Conservation (phyloP, 2,329 filamentous ascomycete species). For the Colletotrichum costaricense region DNA sequence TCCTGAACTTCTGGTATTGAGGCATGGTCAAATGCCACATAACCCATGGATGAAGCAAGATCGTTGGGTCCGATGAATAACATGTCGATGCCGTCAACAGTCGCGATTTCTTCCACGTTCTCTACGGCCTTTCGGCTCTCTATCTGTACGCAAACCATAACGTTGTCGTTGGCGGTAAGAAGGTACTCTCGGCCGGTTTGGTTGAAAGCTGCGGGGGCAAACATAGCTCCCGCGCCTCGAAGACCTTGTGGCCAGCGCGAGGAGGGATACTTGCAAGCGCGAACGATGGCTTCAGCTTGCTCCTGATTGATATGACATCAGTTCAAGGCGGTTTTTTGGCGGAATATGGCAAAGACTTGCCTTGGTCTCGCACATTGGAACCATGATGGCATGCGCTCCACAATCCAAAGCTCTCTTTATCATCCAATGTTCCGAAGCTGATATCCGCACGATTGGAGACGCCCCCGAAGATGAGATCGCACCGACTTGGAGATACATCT, state of each 20-base stretch:
- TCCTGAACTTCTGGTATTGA: slow-evolving; percentile 45
- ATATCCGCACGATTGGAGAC: slow-evolving; percentile 7
- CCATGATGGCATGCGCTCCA: slow-evolving; percentile 62
- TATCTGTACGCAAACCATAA: slow-evolving; percentile 58
- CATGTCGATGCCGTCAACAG: slow-evolving; percentile 55
- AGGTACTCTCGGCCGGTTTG: slow-evolving; percentile 54
- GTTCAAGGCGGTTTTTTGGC: no score
- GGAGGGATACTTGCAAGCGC: slow-evolving; percentile 42
- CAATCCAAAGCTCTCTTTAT: slow-evolving; percentile 55
- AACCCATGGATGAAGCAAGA: slow-evolving; percentile 46
- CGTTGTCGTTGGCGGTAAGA: slow-evolving; percentile 59
- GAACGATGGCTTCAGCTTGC: slow-evolving; percentile 41
- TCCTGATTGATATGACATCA: slow-evolving; percentile 24
- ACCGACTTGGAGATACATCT: slow-evolving; percentile 12
- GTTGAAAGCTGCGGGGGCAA: slow-evolving; percentile 41
- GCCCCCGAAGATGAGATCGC: slow-evolving; percentile 10
- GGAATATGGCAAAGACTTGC: background rate
- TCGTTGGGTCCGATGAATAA: slow-evolving; percentile 59
- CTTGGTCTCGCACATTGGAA: slow-evolving; percentile 45
- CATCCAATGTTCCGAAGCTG: slow-evolving; percentile 13
- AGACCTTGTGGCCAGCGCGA: slow-evolving; percentile 38
- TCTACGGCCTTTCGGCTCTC: slow-evolving; percentile 56
- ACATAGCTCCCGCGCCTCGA: slow-evolving; percentile 45
- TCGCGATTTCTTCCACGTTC: slow-evolving; percentile 56
- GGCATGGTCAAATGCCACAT: slow-evolving; percentile 46